These are phyloP conservation scores for Botrytis squamosa DNA, from an alignment of 2,329 filamentous ascomycete genomes.

Conservation along the genomic window DNA sequence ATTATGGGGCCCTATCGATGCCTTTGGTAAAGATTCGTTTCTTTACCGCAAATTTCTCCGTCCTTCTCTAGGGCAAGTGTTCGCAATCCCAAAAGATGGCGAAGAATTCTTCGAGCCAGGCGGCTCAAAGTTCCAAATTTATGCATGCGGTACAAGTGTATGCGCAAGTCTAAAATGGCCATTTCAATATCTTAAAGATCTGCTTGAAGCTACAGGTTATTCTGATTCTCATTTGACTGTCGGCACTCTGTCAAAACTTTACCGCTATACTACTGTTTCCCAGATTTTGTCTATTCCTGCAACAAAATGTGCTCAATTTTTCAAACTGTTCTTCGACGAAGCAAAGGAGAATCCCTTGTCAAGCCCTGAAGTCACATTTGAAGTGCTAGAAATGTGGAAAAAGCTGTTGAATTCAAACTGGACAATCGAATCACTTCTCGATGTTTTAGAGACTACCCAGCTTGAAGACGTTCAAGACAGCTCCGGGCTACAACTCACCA, in stretches of 20 bases:
- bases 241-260: neutral
- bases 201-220: neutral
- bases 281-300: neutral
- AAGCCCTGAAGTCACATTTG: neutral
- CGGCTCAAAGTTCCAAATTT: neutral
- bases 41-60: constrained; percentile 1
- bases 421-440: neutral
- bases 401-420: neutral
- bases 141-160: neutral
- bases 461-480: neutral
- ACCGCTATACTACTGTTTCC: neutral
- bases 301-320: neutral
- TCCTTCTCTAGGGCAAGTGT: neutral
- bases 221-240: neutral
- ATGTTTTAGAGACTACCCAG: neutral
- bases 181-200: neutral
- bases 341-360: neutral
- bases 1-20: neutral
- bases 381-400: neutral
- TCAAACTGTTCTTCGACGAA: neutral
- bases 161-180: neutral
- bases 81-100: neutral
- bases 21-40: neutral
- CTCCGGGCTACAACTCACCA: neutral
- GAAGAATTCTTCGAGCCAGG: neutral